Base-by-base conservation (phyloP, 1,284 basidiomycete genomes). In the Megacollybia platyphylla region DNA sequence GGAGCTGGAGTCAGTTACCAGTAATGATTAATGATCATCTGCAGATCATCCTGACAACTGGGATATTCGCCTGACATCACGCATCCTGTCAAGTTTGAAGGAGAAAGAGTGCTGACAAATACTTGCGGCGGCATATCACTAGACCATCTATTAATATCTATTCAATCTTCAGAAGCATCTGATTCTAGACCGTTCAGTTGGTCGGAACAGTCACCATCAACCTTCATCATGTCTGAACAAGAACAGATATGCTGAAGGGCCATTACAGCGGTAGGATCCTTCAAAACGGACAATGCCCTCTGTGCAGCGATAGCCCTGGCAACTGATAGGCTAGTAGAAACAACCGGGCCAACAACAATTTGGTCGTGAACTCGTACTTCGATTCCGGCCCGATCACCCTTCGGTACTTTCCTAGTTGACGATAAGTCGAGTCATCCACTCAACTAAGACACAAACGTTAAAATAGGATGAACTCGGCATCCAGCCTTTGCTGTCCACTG, bases 221-320 rank as follows among this genome's bases (percentile, higher is more conserved):
- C 20, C 20, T 24, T 24, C 20, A 24, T 24, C 20, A 24, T 24
- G 20, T 24, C 20, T 5, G 20, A 24, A 24, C 82, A 86, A 40
- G 66, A 58, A 51, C 82, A 86, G n/a, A 85, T 41, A 8, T 60
- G 56, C 0, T 51, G 47, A 28, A 84, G 57, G 27, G 55, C 59
- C 42, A 65, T 63, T 2, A 68, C 63, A 18, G 66, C 68, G 10
- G 51, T 53, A 2, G 59, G 47, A 46, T 82, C 70, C 41, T 60
- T 62, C 42, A 87, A 62, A 27, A 73, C 56, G 13, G 58, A 53
- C 26, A 72, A 59, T 0, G 82, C 80, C 15, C 67, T 61, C 53
- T 81, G 76, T 1, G 81, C 70, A 2, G 73, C 80, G 36, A 77
- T 65, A 20, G 76, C 77, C 52, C 77, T 82, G 1, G 79, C 76